These are phyloP conservation scores for Solanum aculeatissimum DNA, from an alignment of 305 asterid species.

Conservation along the genomic window DNA sequence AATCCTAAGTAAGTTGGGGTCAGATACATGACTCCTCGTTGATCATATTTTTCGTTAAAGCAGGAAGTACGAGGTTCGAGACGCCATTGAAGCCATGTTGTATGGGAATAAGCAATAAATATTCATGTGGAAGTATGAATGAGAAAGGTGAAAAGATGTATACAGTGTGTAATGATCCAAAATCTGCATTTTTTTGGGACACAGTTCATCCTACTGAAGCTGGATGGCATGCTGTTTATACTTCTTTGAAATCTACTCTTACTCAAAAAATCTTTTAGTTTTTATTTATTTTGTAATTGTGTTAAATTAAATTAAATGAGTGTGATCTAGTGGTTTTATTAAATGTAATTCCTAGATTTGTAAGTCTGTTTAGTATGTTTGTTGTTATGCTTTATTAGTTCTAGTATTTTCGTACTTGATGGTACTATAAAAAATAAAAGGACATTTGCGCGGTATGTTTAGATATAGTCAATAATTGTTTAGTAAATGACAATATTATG, in stretches of 20 bases:
- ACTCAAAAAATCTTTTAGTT: not conserved
- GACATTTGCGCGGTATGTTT: not conserved
- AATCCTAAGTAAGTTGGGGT: no score
- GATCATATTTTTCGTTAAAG: not conserved
- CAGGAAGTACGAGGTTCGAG: slow-evolving; percentile 44
- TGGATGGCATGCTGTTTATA: slow-evolving; percentile 8
- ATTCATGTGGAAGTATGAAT: not conserved
- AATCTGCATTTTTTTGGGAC: slow-evolving; percentile 12
- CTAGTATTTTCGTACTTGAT: not conserved
- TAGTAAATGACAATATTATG: no score
- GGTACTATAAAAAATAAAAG: not conserved
- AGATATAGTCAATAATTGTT: no score
- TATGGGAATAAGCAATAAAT: not conserved
- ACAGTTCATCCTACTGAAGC: slow-evolving; percentile 7
- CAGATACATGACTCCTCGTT: no score
- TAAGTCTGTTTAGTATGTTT: not conserved
- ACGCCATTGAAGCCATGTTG: slow-evolving; percentile 52
- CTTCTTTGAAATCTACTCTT: not conserved
- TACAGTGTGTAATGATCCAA: slow-evolving; percentile 7
- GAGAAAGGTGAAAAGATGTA: slow-evolving; percentile 5
- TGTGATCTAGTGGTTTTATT: not conserved
- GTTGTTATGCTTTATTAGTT: not conserved
- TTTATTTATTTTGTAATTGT: not conserved
- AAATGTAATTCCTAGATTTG: not conserved
- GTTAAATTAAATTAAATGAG: not conserved